Base-by-base conservation (phyloP, 768 basidiomycete species). In the Flagelloscypha sp. region DNA sequence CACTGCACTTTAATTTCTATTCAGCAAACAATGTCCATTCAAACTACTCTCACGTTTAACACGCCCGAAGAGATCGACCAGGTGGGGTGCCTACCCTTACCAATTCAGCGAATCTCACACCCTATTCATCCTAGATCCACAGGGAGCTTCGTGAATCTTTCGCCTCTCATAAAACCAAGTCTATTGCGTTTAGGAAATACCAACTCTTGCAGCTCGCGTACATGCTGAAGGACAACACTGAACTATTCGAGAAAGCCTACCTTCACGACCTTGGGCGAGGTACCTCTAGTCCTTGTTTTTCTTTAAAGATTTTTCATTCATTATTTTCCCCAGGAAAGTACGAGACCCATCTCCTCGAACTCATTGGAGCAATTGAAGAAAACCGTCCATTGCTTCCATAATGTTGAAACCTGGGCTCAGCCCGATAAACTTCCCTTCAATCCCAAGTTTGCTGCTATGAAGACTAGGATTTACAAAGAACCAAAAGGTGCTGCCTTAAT, bases 161-260 rank as follows among this genome's bases (percentile, higher is more conserved):
- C 55, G 58, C 57, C 20, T 58, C 74, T 1, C 82, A 84, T 11
- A 85, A 78, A 52, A 70, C 75, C 27, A 76, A 62, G 48, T 56
- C 72, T n/a, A 62, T 88, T 37, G 66, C 66, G 9, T 85, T 68
- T 49, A 68, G 88, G 48, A 87, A 79, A 56, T 68, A 75, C 28
- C 85, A 88, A 57, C 65, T 92, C 17, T 66, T 78, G n/a, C 73
- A 79, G 48, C 68, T 92, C 9, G 76, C 68, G 6, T 83, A 84
- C 52, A 58, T 85, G 45, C 20, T 87, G 47, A 67, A 84, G 52
- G 86, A 92, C 56, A 87, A 92, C 50, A 47, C 59, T 13, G 58
- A 70, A 22, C 70, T 61, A 11, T 72, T 89, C 47, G 65, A 72
- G 27, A 64, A 72, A 17, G 66, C 86, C 1, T 52, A 87, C 41